phyloP scores from a whole-genome alignment of 768 basidiomycete species.

The Termitomyces heimii region DNA sequence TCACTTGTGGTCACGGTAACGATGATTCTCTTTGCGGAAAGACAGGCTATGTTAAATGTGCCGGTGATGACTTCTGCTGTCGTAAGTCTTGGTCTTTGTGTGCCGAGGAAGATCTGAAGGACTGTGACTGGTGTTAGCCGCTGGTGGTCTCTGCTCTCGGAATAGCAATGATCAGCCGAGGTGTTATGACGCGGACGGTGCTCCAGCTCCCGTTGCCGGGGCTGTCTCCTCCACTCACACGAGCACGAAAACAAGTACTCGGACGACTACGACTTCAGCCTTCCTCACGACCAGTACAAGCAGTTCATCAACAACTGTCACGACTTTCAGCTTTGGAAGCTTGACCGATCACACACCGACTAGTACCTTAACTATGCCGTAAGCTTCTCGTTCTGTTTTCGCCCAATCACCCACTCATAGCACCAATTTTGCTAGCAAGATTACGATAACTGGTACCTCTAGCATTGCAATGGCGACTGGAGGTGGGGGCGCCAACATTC shows the following conservation, averaged over 20 bases:
- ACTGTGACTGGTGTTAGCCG: neutral
- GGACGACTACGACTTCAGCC: neutral
- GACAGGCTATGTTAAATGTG: conserved; percentile 10
- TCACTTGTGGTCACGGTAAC: conserved; percentile 13
- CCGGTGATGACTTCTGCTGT: conserved; percentile 18
- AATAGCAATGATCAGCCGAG: neutral
- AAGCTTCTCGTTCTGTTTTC: neutral
- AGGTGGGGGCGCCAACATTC: neutral
- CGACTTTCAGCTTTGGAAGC: neutral
- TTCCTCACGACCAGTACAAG: neutral
- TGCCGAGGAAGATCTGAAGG: neutral
- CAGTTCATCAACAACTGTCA: neutral
- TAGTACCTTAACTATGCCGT: neutral
- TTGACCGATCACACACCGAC: neutral
- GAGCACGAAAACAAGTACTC: neutral
- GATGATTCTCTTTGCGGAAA: conserved; percentile 7
- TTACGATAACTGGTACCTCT: neutral
- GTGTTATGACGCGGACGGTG: neutral
- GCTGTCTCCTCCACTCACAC: neutral
- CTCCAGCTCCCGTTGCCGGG: neutral
- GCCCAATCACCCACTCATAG: neutral
- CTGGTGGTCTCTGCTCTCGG: conserved; percentile 11
- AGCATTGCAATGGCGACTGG: neutral
- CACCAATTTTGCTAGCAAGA: neutral
- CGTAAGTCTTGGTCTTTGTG: conserved; percentile 8